Evolutionary conservation across 1,139 yeast genomes (phyloP).

Genomic region (Pichia sp.): DNA sequence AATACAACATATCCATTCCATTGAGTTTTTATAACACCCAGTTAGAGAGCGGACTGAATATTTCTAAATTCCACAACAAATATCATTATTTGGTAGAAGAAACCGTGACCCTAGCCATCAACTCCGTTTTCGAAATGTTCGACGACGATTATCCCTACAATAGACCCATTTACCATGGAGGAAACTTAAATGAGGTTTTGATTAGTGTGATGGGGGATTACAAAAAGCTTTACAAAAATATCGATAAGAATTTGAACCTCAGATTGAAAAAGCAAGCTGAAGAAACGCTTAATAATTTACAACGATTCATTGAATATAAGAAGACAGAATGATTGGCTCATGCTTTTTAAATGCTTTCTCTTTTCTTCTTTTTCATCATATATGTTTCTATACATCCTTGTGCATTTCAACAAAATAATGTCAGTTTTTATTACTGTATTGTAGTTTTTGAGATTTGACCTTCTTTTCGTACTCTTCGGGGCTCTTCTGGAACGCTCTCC

Average conservation of each 20-base stretch:
- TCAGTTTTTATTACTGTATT: constrained; percentile 40
- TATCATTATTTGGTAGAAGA: constrained; percentile 27
- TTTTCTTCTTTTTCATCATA: neutral
- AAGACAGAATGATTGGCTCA: constrained; percentile 31
- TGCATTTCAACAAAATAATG: neutral
- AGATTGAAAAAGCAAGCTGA: constrained; percentile 62
- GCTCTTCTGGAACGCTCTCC: constrained; percentile 75
- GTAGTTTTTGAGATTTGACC: constrained; percentile 77
- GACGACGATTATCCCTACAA: constrained; percentile 77
- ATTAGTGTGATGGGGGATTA: constrained; percentile 42
- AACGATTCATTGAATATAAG: constrained; percentile 76
- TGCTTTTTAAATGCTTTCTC: neutral
- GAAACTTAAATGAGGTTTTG: constrained; percentile 46
- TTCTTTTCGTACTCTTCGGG: constrained; percentile 65
- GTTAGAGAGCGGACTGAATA: constrained; percentile 13
- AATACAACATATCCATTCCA: constrained; percentile 22
- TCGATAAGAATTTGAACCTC: constrained; percentile 63
- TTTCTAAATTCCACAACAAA: constrained; percentile 24
- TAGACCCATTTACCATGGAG: constrained; percentile 57
- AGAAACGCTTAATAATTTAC: constrained; percentile 63
- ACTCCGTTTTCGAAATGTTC: constrained; percentile 70
- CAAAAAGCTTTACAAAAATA: constrained; percentile 51
- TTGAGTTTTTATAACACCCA: constrained; percentile 19
- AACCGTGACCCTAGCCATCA: constrained; percentile 55
- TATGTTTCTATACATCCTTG: constrained; percentile 1